These are phyloP conservation scores for Uncinocarpus reesii DNA, from an alignment of 2,329 filamentous ascomycete genomes.

Conservation along the genomic window DNA sequence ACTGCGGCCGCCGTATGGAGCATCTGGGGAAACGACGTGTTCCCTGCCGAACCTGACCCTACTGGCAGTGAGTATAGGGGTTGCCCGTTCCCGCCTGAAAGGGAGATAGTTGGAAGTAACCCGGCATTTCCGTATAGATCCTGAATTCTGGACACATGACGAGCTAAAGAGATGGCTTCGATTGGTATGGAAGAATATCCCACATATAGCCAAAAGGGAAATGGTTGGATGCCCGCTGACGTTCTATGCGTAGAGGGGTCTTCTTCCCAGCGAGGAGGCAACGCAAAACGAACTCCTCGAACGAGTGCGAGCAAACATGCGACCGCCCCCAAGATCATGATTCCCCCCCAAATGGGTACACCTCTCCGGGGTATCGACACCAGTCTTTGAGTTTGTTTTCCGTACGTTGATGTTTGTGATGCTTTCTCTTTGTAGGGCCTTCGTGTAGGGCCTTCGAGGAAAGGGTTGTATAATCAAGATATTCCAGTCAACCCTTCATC, in stretches of 20 bases:
- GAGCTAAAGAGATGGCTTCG: slow-evolving; percentile 74
- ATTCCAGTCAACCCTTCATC: too few species aligned
- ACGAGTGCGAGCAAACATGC: slow-evolving; percentile 58
- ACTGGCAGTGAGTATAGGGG: slow-evolving; percentile 54
- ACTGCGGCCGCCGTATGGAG: slow-evolving; percentile 71
- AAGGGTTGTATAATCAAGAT: too few species aligned
- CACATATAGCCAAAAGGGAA: background rate
- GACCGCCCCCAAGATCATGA: slow-evolving; percentile 25
- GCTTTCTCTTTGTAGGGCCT: too few species aligned
- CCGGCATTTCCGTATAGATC: slow-evolving; percentile 38
- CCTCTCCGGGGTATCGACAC: background rate
- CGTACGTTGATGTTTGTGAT: too few species aligned
- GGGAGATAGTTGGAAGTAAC: too few species aligned
- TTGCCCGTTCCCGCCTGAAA: background rate
- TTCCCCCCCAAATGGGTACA: background rate
- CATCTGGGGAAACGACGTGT: slow-evolving; percentile 78
- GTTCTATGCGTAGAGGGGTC: slow-evolving; percentile 44
- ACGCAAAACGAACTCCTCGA: slow-evolving; percentile 56
- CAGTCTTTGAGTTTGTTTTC: too few species aligned
- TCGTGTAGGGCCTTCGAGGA: too few species aligned
- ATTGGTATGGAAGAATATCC: slow-evolving; percentile 49
- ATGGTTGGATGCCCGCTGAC: background rate
- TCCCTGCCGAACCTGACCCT: slow-evolving; percentile 65
- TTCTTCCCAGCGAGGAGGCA: slow-evolving; percentile 50
- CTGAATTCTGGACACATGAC: slow-evolving; percentile 63